Percentiles rank a stretch among this genome's conserved stretches.
Evolutionary conservation across 345 rosid genomes (phyloP).

Genomic region (Microcos paniculata): DNA sequence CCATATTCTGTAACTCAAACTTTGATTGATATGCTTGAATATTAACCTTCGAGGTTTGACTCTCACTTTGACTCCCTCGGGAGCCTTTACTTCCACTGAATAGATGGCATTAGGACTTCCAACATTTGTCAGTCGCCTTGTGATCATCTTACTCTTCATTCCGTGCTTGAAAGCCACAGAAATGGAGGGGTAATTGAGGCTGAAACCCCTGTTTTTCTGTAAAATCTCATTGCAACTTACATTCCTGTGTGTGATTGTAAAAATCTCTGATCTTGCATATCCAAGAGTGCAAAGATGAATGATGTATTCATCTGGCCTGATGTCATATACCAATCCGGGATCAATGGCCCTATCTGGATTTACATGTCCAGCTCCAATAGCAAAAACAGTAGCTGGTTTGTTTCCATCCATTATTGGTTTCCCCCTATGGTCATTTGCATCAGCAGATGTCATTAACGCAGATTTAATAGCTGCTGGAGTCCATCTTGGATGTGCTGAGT

Average conservation of each 20-base stretch:
- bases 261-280: conserved; percentile 58
- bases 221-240: conserved; percentile 49
- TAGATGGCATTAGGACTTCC: conserved; percentile 69
- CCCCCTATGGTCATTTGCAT: conserved; percentile 57
- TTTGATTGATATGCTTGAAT: conserved; percentile 52
- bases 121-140: conserved; percentile 68
- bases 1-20: conserved; percentile 61
- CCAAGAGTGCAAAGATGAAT: conserved; percentile 77
- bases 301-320: conserved; percentile 66
- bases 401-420: conserved; percentile 70
- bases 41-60: conserved; percentile 60
- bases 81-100: conserved; percentile 62
- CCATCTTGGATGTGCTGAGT: conserved; percentile 71
- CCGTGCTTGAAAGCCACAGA: conserved; percentile 66
- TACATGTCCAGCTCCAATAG: conserved; percentile 88
- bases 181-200: conserved; percentile 87
- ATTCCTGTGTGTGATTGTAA: conserved; percentile 72
- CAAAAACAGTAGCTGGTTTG: conserved; percentile 55
- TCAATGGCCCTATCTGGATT: conserved; percentile 71
- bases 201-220: conserved; percentile 52
- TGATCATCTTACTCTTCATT: conserved; percentile 47
- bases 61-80: conserved; percentile 51
- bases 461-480: conserved; percentile 87
- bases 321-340: conserved; percentile 84
- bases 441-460: conserved; percentile 91